A percentile compares a stretch with the other conserved stretches of the same genome.
These are phyloP conservation scores for Phytopythium oedochilum DNA, from an alignment of 352 stramenopile species.

Conservation along the genomic window DNA sequence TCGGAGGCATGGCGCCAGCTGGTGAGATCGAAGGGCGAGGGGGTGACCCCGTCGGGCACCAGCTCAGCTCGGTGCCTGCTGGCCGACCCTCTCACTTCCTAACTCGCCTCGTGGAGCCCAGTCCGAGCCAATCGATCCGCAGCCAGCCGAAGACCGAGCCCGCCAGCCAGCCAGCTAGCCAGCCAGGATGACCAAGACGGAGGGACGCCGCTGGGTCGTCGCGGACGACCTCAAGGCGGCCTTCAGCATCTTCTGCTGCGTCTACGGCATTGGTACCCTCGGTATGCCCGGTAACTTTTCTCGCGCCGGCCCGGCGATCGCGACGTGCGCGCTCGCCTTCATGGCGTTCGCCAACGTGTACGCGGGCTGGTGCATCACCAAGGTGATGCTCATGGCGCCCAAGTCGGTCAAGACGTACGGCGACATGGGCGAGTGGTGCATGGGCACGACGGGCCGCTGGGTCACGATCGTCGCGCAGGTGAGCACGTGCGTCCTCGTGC, in stretches of 20 bases:
- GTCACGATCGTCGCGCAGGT: slow-evolving; percentile 39
- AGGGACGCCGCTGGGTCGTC: slow-evolving; percentile 18
- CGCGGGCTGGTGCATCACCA: slow-evolving; percentile 35
- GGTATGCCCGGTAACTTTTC: slow-evolving; percentile 70
- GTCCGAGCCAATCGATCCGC: background rate
- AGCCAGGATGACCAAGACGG: background rate
- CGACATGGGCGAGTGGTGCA: slow-evolving; percentile 46
- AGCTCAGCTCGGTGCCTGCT: no score
- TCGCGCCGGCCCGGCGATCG: slow-evolving; percentile 35
- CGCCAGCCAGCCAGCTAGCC: background rate
- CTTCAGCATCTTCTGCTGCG: slow-evolving; percentile 26
- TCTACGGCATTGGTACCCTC: slow-evolving; percentile 55
- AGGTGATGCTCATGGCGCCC: slow-evolving; percentile 45
- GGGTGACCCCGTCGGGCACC: no score
- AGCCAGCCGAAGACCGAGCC: background rate
- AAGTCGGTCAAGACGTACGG: slow-evolving; percentile 42
- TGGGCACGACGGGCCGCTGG: slow-evolving; percentile 45
- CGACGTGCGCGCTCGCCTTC: slow-evolving; percentile 38
- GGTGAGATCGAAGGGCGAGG: no score
- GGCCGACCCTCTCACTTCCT: background rate
- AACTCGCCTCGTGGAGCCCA: background rate
- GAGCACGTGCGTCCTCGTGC: slow-evolving; percentile 42
- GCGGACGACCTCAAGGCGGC: slow-evolving; percentile 47
- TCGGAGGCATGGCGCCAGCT: no score
- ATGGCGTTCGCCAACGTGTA: slow-evolving; percentile 66